Evolutionary conservation across 148 eudicot genomes (phyloP), one percentile per base, ranked within the genome.

Genomic region (Nepenthes gracilis): DNA sequence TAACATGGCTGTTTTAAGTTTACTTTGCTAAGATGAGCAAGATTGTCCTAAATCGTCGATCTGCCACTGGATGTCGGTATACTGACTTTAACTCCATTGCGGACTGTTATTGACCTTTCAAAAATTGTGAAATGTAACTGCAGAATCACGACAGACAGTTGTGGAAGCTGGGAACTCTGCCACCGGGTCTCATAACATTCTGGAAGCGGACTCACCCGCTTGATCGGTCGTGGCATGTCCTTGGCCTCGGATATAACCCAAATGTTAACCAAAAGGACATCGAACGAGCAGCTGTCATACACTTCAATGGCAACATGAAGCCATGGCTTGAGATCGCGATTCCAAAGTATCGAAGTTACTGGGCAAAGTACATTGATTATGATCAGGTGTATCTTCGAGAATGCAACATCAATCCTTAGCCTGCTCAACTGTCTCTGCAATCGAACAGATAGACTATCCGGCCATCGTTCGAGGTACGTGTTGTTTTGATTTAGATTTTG

Each of bases 261-360:
- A 81, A 74, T 73, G 78, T 89, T 12, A 71, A 74, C 77, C 68
- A 69, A 57, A 89, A 73, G 76, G 89, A 85, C 6, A 83, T 88
- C 40, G 89, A 83, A 47, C 76, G 68, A 55, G 93, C 85, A 37
- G 83, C 87, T 10, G 96, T 88, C 36, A 60, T 88, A 54, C 93
- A 88, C 67, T 88, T 85, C 66, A 88, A 88, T 68, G 93, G 96
- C 36, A 89, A 89, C 82, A 75, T 89, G 76, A 89, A 89, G 77
- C 96, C 96, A 4, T 89, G 96, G 96, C 90, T 89, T 9, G 96
- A 89, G 77, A 89, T 89, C 60, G 93, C 77, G 54, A 78, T 89
- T 57, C 76, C 85, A 63, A 85, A 81, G 83, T 89, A 68, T 67
- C 77, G 84, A 53, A 64, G 64, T 64, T 78, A 83, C 69, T 89